Evolutionary conservation across 176 grass and related monocot species (phyloP).

Genomic region (Saccharum spontaneum): DNA sequence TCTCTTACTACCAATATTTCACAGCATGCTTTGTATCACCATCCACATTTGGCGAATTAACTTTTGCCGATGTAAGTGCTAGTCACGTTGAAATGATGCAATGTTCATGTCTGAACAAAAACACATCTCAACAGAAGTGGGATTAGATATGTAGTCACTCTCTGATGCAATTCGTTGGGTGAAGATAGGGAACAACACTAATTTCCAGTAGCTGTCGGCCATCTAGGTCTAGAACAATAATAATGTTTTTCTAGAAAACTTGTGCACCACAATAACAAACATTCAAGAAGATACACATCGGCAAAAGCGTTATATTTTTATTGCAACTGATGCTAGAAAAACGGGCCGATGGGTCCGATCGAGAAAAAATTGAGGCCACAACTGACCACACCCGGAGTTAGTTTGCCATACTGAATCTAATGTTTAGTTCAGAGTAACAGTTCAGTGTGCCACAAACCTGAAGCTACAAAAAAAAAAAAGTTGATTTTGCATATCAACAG

Average conservation of each 20-base stretch:
- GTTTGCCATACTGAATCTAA: no score
- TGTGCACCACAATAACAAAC: not conserved
- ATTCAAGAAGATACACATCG: not conserved
- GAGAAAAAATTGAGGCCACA: no score
- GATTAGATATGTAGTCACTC: constrained; percentile 29
- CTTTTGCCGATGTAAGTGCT: constrained; percentile 1
- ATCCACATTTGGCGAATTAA: constrained; percentile 3
- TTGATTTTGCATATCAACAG: no score
- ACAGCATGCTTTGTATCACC: constrained; percentile 10
- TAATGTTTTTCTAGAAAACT: constrained; percentile 1
- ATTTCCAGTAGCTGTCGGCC: not conserved
- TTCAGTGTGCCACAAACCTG: no score
- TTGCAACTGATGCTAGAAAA: constrained; percentile 9
- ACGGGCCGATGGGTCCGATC: no score
- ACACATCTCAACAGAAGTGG: not conserved
- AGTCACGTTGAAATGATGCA: not conserved
- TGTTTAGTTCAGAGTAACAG: no score
- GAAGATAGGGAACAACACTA: not conserved
- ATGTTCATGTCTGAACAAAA: constrained; percentile 23
- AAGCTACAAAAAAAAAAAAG: no score
- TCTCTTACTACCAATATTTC: constrained; percentile 3
- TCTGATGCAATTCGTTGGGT: constrained; percentile 14
- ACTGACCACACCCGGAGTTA: no score
- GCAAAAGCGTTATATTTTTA: not conserved
- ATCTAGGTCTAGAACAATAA: constrained; percentile 32